A percentile compares a stretch with the other conserved stretches of the same genome.
These are phyloP conservation scores for Russula compacta DNA, from an alignment of 768 basidiomycete genomes.

Conservation along the genomic window DNA sequence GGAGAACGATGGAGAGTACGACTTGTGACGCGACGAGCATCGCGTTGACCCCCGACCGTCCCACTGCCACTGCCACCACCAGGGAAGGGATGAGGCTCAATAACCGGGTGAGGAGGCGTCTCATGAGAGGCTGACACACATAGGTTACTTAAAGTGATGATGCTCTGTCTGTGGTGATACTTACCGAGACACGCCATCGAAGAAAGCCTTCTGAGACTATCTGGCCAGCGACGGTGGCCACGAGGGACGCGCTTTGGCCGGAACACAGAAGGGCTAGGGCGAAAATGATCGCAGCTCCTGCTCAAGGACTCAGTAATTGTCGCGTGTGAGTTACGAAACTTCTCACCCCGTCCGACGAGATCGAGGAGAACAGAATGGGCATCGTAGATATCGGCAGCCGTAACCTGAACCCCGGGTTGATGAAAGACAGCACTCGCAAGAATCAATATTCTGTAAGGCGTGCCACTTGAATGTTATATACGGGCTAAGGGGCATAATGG, in stretches of 20 bases:
- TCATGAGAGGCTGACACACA: constrained; percentile 48
- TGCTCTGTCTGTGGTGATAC: constrained; percentile 19
- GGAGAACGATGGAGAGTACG: constrained; percentile 70
- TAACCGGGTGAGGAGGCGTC: constrained; percentile 75
- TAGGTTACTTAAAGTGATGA: constrained; percentile 14
- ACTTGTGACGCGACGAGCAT: constrained; percentile 87
- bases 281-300: constrained; percentile 79
- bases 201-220: constrained; percentile 87
- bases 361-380: constrained; percentile 67
- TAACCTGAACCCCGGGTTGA: constrained; percentile 27
- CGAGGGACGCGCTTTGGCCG: constrained; percentile 84
- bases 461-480: background rate
- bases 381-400: constrained; percentile 71
- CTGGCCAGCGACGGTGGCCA: constrained; percentile 86
- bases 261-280: constrained; percentile 77
- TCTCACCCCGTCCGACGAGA: constrained; percentile 57
- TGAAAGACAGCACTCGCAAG: constrained; percentile 79
- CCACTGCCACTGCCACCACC: constrained; percentile 64
- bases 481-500: constrained; percentile 3
- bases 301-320: background rate
- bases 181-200: constrained; percentile 72
- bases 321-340: background rate
- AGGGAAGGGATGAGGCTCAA: constrained; percentile 79
- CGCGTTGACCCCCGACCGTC: constrained; percentile 57
- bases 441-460: constrained; percentile 56